phyloP scores from a whole-genome alignment of 108 stramenopile species.

The Cyclotella baltica region DNA sequence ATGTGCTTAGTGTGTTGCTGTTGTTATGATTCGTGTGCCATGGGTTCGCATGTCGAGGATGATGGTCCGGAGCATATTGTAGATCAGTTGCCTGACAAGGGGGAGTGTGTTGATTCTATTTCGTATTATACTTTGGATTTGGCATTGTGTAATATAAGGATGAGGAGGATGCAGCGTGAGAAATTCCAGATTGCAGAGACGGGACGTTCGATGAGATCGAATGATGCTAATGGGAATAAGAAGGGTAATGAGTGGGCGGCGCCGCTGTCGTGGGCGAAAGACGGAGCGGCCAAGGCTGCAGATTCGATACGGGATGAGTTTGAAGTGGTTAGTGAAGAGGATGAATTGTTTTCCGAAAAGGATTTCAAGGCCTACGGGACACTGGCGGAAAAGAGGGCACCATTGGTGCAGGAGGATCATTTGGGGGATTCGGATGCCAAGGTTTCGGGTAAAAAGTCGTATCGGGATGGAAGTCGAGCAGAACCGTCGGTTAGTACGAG shows the following conservation, averaged over 20 bases:
- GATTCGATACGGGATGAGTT: slow-evolving; percentile 47
- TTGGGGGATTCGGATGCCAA: slow-evolving; percentile 21
- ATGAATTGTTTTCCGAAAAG: slow-evolving; percentile 18
- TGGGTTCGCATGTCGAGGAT: slow-evolving; percentile 14
- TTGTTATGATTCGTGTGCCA: slow-evolving; percentile 33
- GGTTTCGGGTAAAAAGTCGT: background rate
- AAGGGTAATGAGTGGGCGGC: slow-evolving; percentile 29
- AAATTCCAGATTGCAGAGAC: slow-evolving; percentile 72
- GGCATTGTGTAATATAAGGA: slow-evolving; percentile 61
- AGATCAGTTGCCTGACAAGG: slow-evolving; percentile 55
- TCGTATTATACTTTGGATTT: slow-evolving; percentile 83
- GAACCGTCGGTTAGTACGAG: background rate
- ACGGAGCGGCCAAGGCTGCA: slow-evolving; percentile 37
- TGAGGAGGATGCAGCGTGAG: slow-evolving; percentile 66
- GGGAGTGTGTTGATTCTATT: slow-evolving; percentile 81
- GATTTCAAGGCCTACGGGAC: slow-evolving; percentile 18
- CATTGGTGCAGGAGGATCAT: slow-evolving; percentile 33
- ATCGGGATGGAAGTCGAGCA: background rate
- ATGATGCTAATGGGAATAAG: background rate
- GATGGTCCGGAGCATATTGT: slow-evolving; percentile 20
- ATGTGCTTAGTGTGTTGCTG: slow-evolving; percentile 39
- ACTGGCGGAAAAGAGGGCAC: slow-evolving; percentile 11
- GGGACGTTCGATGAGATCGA: slow-evolving; percentile 44
- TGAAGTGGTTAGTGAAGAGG: slow-evolving; percentile 49
- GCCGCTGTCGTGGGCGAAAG: slow-evolving; percentile 38